Conservation (phyloP, 2,329 filamentous ascomycete genomes). For the Plenodomus biglobosus region DNA sequence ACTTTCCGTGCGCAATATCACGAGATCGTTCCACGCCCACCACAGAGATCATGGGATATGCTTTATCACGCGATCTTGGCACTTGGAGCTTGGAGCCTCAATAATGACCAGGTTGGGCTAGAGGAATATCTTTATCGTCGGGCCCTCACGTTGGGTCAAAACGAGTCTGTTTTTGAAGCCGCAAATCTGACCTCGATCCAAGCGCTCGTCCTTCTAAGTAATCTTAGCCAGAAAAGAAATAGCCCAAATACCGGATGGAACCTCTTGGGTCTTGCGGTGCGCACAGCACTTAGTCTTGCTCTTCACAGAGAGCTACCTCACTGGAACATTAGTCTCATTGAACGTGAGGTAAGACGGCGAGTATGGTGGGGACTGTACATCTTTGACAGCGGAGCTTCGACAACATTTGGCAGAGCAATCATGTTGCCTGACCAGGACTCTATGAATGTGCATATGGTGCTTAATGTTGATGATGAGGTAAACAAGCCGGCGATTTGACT, state of each 20-base stretch:
- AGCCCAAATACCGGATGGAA: conserved; percentile 32
- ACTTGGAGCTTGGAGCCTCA: conserved; percentile 26
- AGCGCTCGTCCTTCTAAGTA: conserved; percentile 27
- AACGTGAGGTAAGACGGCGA: conserved; percentile 27
- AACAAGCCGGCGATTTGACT: background rate
- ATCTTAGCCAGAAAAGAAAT: conserved; percentile 28
- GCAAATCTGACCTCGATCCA: conserved; percentile 27
- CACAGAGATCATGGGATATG: conserved; percentile 27
- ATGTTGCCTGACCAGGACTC: conserved; percentile 29
- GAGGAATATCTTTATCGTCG: conserved; percentile 30
- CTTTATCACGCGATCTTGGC: conserved; percentile 27
- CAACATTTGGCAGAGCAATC: conserved; percentile 26
- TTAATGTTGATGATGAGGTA: conserved; percentile 28
- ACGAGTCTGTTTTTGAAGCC: conserved; percentile 29
- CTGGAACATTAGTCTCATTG: conserved; percentile 30
- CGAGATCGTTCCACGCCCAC: conserved; percentile 26
- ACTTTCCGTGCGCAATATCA: conserved; percentile 32
- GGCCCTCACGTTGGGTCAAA: conserved; percentile 26
- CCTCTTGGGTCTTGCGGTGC: conserved; percentile 26
- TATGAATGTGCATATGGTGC: conserved; percentile 28
- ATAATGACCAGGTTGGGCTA: conserved; percentile 25
- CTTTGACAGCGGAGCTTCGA: conserved; percentile 31
- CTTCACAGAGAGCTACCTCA: conserved; percentile 30
- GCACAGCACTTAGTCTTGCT: conserved; percentile 28
- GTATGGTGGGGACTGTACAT: conserved; percentile 32